These are phyloP conservation scores for Smallanthus sonchifolius DNA, from an alignment of 129 eudicot genomes.

Conservation along the genomic window DNA sequence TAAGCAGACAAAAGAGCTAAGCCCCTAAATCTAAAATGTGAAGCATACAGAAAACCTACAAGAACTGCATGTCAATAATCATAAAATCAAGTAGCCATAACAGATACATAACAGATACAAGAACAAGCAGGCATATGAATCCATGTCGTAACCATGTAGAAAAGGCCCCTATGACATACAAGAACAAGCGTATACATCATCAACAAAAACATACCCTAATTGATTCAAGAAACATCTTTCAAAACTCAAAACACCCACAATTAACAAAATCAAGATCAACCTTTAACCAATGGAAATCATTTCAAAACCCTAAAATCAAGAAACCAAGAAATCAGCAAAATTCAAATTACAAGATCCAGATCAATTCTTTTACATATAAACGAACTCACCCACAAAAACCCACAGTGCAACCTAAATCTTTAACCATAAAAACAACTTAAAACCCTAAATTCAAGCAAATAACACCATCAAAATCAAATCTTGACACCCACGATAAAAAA, in stretches of 20 bases:
- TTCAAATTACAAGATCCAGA: neutral
- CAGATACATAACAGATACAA: too few species aligned
- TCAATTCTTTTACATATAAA: neutral
- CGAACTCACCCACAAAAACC: neutral
- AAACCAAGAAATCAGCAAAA: neutral
- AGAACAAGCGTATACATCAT: too few species aligned
- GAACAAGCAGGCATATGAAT: too few species aligned
- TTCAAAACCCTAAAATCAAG: neutral
- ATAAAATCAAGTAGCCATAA: too few species aligned
- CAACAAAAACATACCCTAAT: neutral
- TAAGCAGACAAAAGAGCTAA: too few species aligned
- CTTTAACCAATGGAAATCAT: neutral
- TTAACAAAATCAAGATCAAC: neutral
- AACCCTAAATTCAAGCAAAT: neutral
- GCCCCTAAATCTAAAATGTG: too few species aligned
- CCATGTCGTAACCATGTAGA: too few species aligned
- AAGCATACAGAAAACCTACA: too few species aligned
- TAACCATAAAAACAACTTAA: neutral
- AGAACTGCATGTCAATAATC: too few species aligned
- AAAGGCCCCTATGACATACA: too few species aligned
- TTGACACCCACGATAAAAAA: neutral
- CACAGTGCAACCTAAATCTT: neutral
- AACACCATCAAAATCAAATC: neutral
- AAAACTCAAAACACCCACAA: neutral
- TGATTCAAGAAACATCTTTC: slow-evolving; percentile 12